Evolutionary conservation across 768 basidiomycete genomes (phyloP).

Genomic region (Daedaleopsis sinensis): DNA sequence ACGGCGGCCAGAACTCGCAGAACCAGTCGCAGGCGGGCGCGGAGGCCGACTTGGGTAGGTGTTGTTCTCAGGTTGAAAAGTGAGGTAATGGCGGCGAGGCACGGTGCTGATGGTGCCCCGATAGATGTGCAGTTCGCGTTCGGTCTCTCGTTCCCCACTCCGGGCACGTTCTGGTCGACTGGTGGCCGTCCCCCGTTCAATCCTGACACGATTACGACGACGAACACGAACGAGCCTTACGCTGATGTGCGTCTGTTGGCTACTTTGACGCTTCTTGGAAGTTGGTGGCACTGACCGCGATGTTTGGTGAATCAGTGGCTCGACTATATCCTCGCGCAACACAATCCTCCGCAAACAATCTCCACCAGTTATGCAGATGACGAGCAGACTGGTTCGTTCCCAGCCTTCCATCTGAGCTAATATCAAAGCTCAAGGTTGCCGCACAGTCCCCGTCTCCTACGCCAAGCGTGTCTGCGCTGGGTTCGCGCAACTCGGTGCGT

Average conservation of each 20-base stretch:
- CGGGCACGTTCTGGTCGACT: slow-evolving; percentile 62
- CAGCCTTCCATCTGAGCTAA: slow-evolving; percentile 40
- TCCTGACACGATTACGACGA: slow-evolving; percentile 45
- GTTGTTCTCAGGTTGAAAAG: too few species aligned
- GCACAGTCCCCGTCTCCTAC: slow-evolving; percentile 56
- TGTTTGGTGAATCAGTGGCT: slow-evolving; percentile 51
- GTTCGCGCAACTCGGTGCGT: slow-evolving; percentile 67
- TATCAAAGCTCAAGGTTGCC: slow-evolving; percentile 18
- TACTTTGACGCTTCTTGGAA: too few species aligned
- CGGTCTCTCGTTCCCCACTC: slow-evolving; percentile 65
- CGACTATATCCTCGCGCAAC: slow-evolving; percentile 52
- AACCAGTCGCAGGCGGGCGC: slow-evolving; percentile 50
- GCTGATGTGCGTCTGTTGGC: not conserved
- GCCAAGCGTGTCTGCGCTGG: slow-evolving; percentile 59
- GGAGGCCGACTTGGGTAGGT: slow-evolving; percentile 58
- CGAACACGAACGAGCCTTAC: slow-evolving; percentile 54
- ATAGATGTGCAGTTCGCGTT: slow-evolving; percentile 66
- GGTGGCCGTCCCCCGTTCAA: slow-evolving; percentile 62
- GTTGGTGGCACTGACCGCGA: too few species aligned
- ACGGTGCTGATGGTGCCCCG: not conserved
- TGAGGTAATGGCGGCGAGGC: not conserved
- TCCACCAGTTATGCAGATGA: slow-evolving; percentile 76
- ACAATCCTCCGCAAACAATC: slow-evolving; percentile 57
- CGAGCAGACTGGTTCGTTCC: slow-evolving; percentile 61
- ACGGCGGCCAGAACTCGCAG: slow-evolving; percentile 67